phyloP scores from a whole-genome alignment of 331 rosid genomes.

The Malus hybrid region DNA sequence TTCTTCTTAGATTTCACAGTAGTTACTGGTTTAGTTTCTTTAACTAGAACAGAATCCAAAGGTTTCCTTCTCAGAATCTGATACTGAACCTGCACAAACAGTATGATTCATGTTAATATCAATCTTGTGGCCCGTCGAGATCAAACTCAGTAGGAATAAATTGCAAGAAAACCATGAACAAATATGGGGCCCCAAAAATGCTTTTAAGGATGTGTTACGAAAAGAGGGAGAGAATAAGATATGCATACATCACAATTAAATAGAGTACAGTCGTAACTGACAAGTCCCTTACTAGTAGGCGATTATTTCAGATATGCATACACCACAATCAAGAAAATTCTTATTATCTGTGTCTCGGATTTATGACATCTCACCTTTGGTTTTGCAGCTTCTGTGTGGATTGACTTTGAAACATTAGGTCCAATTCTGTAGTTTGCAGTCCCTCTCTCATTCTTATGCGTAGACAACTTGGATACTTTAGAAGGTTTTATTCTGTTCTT shows the following conservation, averaged over 20 bases:
- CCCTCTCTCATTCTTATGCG: slow-evolving; percentile 16
- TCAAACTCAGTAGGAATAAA: background rate
- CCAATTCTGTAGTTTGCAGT: slow-evolving; percentile 22
- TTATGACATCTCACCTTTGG: slow-evolving; percentile 42
- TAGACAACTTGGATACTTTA: slow-evolving; percentile 22
- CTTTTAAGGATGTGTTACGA: background rate
- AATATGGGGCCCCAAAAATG: background rate
- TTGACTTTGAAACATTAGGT: slow-evolving; percentile 24
- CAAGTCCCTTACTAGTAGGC: background rate
- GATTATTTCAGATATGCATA: background rate
- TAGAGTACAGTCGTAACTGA: background rate
- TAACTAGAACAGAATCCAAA: slow-evolving; percentile 23
- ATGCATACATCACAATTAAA: background rate
- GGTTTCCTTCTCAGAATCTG: slow-evolving; percentile 32
- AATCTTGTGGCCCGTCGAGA: background rate
- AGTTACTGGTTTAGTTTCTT: slow-evolving; percentile 11
- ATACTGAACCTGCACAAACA: slow-evolving; percentile 22
- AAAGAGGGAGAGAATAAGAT: background rate
- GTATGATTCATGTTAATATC: background rate
- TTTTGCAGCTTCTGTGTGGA: slow-evolving; percentile 32
- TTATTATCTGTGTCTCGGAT: background rate
- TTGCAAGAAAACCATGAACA: background rate
- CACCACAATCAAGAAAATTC: background rate
- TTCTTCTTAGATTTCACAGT: slow-evolving; percentile 31
- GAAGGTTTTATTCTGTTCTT: slow-evolving; percentile 24